Evolutionary conservation across 352 stramenopile genomes (phyloP), one percentile per base, ranked within the genome.

Genomic region (Thraustochytrium sp.): DNA sequence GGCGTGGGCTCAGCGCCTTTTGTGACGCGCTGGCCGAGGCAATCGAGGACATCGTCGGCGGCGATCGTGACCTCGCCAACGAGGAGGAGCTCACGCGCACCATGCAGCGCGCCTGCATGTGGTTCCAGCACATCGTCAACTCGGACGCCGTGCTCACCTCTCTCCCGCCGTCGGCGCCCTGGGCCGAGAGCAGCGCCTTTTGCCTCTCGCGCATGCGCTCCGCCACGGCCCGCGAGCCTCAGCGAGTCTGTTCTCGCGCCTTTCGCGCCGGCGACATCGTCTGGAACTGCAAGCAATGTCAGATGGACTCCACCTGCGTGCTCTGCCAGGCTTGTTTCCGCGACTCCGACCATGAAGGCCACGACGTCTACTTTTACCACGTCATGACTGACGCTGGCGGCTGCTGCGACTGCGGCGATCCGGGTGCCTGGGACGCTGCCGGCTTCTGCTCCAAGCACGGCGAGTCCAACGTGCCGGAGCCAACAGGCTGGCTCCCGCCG

Each of bases 331-430:
- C 96, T 63, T 99, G 96, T 89, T 99, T 98, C 86, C 93, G 82
- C 9, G 73, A 89, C 68, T 98, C 88, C 87, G 84, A 98, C 76
- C 96, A 99, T 85, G 90, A 97, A 54, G 93, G 92, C 84, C 93
- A 97, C 82, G 92, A 97, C 59, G 93, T 97, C 11, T 97, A 95
- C 76, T 97, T 97, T 75, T 97, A 97, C 87, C 95, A 97, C 82
- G 94, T 93, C n/a, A 80, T 85, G 84, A 61, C 90, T 93, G 56
- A 97, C 85, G 95, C 95, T 21, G 92, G 92, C 8, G 96, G 96
- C 38, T 99, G 96, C 89, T 99, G 96, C 85, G 96, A 99, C 88
- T 99, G 96, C 85, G 96, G 95, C 75, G 96, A 99, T 90, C 92
- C 92, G 2, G 95, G 98, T 86, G 96, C 96, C 0, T 99, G 96